Base-by-base conservation (phyloP, 768 basidiomycete genomes). In the Trichaptum fuscoviolaceum region DNA sequence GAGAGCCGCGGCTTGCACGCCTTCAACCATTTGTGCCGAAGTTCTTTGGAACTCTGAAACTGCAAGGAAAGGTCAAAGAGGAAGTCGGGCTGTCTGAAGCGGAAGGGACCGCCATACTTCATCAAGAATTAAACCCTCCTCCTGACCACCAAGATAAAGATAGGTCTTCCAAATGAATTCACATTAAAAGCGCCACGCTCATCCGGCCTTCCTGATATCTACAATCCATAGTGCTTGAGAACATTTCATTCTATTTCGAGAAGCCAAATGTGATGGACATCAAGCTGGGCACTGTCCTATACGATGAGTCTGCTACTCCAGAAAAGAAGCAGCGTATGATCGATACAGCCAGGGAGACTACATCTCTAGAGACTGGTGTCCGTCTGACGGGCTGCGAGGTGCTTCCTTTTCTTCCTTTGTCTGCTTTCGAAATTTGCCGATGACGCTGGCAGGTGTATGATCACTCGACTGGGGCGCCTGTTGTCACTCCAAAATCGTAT, bases 321-420 rank as follows among this genome's bases (percentile, higher is more conserved):
- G 92, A 91, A 66, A 99, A 99, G 78, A 82, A 84, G 67, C 83
- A 78, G 57, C 86, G 92, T 26, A 95, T 96, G 95, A 79, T 84
- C 65, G 82, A 85, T 71, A 81, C 83, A 1, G 94, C 94, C 0
- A 80, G 77, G 30, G 77, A 82, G 10, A 89, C 92, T 0, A 98
- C 96, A 1, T 90, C 86, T 10, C 73, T 82, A 1, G 84, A 87
- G 75, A 90, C 88, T 0, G 97, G 96, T 0, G 68, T 98, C 3
- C 78, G 93, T 52, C 75, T 98, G 62, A 97, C 95, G 1, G 97
- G 93, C 7, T 98, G 94, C 76, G 92, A 95, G 82, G 96, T 95
- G 69, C 64, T 84, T 74, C 24, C 57, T 58, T 20, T 9, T 63
- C 27, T 35, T 65, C 64, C n/a, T 35, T 52, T 60, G 35, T 42